phyloP scores from a whole-genome alignment of 768 basidiomycete species.

The Phanerodontia chrysosporium region DNA sequence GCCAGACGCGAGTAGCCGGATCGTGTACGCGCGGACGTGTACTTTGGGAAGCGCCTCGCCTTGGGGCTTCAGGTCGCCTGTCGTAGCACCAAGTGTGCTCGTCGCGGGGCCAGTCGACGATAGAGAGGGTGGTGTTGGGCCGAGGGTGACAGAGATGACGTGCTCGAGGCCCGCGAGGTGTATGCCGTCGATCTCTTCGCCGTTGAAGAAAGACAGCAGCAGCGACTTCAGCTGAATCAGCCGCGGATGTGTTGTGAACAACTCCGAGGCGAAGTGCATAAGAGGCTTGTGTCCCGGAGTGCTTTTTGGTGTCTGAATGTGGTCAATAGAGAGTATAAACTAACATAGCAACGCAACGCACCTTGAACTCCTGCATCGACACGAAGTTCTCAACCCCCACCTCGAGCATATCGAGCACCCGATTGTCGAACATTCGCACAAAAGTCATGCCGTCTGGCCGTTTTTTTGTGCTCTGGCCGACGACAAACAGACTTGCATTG shows the following conservation, averaged over 20 bases:
- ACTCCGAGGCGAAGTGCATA: slow-evolving; percentile 92
- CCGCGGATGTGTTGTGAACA: slow-evolving; percentile 93
- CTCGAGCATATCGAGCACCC: slow-evolving; percentile 93
- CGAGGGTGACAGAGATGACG: slow-evolving; percentile 78
- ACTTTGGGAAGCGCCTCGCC: slow-evolving; percentile 65
- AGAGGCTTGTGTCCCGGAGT: slow-evolving; percentile 87
- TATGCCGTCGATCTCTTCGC: slow-evolving; percentile 78
- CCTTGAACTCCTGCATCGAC: slow-evolving; percentile 83
- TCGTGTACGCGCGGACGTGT: slow-evolving; percentile 85
- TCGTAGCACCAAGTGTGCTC: slow-evolving; percentile 4
- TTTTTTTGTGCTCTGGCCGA: slow-evolving; percentile 94
- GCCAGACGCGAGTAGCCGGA: slow-evolving; percentile 70
- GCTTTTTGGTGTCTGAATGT: slow-evolving; percentile 75
- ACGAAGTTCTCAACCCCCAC: slow-evolving; percentile 80
- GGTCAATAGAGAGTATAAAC: background rate
- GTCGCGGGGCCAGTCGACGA: slow-evolving; percentile 33
- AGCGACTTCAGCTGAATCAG: slow-evolving; percentile 90
- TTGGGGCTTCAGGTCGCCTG: slow-evolving; percentile 21
- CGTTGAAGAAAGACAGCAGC: slow-evolving; percentile 88
- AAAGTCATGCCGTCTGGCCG: slow-evolving; percentile 84
- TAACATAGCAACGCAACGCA: slow-evolving; percentile 30
- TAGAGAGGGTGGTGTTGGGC: slow-evolving; percentile 55
- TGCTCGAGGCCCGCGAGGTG: slow-evolving; percentile 82
- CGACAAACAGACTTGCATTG: slow-evolving; percentile 85
- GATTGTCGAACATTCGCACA: slow-evolving; percentile 80